phyloP scores from a whole-genome alignment of 129 eudicot genomes.

The Flaveria sonorensis region DNA sequence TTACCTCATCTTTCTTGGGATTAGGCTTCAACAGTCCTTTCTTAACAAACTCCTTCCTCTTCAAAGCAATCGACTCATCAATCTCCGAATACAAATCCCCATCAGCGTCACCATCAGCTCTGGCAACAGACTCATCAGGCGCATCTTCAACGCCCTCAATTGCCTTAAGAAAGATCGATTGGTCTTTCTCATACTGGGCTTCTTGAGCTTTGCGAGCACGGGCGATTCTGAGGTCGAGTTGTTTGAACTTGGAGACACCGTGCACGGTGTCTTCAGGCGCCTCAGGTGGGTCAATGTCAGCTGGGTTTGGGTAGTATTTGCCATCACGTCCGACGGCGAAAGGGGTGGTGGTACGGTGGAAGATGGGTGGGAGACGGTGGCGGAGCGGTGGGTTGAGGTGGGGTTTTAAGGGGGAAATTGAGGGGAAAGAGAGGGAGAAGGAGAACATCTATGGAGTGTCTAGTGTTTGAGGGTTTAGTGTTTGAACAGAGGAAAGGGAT shows the following conservation, averaged over 20 bases:
- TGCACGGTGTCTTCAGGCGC: constrained; percentile 91
- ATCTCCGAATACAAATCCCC: constrained; percentile 87
- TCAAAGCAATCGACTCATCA: constrained; percentile 81
- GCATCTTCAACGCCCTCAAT: constrained; percentile 71
- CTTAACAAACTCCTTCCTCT: constrained; percentile 83
- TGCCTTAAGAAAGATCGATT: constrained; percentile 66
- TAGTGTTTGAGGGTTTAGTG: constrained; percentile 19
- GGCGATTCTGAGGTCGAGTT: constrained; percentile 70
- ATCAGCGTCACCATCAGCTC: constrained; percentile 35
- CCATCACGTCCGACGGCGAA: constrained; percentile 66
- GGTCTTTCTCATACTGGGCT: constrained; percentile 59
- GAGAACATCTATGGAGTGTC: constrained; percentile 32
- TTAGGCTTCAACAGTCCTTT: constrained; percentile 76
- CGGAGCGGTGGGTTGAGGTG: constrained; percentile 30
- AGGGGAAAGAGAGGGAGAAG: constrained; percentile 37
- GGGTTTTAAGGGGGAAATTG: constrained; percentile 34
- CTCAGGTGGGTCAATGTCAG: constrained; percentile 90
- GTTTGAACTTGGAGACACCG: constrained; percentile 84
- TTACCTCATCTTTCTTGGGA: constrained; percentile 48
- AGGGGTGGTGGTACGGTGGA: constrained; percentile 39
- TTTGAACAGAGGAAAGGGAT: constrained; percentile 5
- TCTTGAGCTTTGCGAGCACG: constrained; percentile 75
- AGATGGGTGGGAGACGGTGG: constrained; percentile 33
- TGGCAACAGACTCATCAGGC: constrained; percentile 47
- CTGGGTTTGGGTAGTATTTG: constrained; percentile 71